Base-by-base conservation (phyloP, 1,139 yeast species). In the Ogataea hybrid region DNA sequence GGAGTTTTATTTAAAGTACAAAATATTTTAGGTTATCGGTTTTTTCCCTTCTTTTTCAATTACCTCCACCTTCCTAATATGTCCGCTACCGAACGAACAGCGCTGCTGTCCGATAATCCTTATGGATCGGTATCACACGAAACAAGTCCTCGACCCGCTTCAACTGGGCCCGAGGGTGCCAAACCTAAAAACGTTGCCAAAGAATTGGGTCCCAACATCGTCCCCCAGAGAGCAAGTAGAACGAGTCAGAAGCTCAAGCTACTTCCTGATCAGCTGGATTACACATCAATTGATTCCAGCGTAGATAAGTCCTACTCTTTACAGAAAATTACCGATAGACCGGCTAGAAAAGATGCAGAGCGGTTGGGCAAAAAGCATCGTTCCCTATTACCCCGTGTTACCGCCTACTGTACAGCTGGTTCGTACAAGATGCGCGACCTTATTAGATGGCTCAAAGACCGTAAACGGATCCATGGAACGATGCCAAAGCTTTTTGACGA, bases 331-430 rank as follows among this genome's bases (percentile, higher is more conserved):
- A 88, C 84, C 32, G 97, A 92, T 50, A 75, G 84, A n/a, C 84
- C 94, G 1, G 97, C 98, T 0, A 70, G 97, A 51, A 84, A 83
- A 52, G 97, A 92, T 70, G 98, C 98, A 1, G 97, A 89, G 59
- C 77, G 90, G 32, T 69, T 92, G 46, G 96, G 97, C 6, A 90
- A 89, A 58, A 85, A 86, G 52, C 97, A 92, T 60, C 72, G 98
- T 47, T 84, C 82, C 36, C 64, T 84, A 40, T 68, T 85, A 41
- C 95, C 98, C 1, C 70, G 98, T 52, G 97, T 90, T 2, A 90
- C 97, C 0, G 96, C 96, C 0, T 92, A 89, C 61, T 90, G 97
- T 65, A 90, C 97, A 0, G 89, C 97, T 32, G 92, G 96, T 28
- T 81, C 95, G 18, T 92, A 89, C 60, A 80, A 79, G 51, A 86